Evolutionary conservation across 2,329 filamentous ascomycete species (phyloP), one percentile per base, ranked within the genome.

Genomic region (Xylariomycetidae sp.): DNA sequence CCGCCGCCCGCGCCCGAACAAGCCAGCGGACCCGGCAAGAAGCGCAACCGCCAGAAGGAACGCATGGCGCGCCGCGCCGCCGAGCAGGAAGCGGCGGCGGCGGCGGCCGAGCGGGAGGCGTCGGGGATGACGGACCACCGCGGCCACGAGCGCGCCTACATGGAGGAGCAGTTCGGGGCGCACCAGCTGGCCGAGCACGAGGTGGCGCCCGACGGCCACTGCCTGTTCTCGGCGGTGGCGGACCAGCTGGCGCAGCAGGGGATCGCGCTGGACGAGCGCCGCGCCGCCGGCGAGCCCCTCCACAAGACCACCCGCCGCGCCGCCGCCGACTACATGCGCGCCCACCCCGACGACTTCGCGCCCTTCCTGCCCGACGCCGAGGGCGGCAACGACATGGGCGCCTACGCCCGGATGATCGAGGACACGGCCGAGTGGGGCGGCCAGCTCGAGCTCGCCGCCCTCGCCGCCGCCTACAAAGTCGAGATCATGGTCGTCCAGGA

Each of bases 351-450:
- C 43, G 86, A 93, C 49, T 96, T 95, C 57, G 78, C 72, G 36
- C 81, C 85, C 1, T 98, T 95, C 54, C 65, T 95, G 47, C 89
- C 94, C 8, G 15, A 18, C 13, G 27, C 13, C 17, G 29, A 31
- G n/a, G 19, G 13, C 6, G 17, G 19, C 53, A 88, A 92, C 56
- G 77, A 81, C 10, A 56, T 95, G 29, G 74, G 75, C 3, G 65
- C 65, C 7, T 94, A 96, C 58, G 71, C 85, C 29, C 63, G 64
- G 29, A 86, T 84, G 63, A 85, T 98, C 39, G 67, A 80, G 42
- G 79, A 92, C 38, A 95, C 89, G 30, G 89, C 86, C 0, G 90
- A 95, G 61, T 98, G 92, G 92, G 92, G 92, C 31, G 92, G 92
- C 0, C 86, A 96, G 66, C 61, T 95, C 43, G 92, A 98, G 67